A percentile compares a stretch with the other conserved stretches of the same genome.
These are phyloP conservation scores for Perkinsus marinus DNA, from an alignment of 169 alveolate species.

Conservation along the genomic window DNA sequence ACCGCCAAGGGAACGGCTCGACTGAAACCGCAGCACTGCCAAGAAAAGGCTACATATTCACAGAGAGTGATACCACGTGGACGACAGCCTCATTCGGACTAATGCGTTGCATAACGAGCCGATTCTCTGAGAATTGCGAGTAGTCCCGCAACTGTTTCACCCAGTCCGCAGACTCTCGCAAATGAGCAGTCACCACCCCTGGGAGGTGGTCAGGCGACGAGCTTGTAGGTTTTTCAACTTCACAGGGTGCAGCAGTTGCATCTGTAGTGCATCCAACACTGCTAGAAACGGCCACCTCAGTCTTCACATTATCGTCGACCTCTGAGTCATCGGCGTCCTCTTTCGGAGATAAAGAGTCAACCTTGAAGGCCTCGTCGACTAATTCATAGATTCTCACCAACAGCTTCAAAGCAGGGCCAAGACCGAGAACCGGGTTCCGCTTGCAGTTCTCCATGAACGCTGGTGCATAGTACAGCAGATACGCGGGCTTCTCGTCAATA, in stretches of 20 bases:
- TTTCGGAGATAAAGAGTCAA: background rate
- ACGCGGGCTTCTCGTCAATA: slow-evolving; percentile 1
- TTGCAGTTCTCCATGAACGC: background rate
- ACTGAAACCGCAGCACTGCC: background rate
- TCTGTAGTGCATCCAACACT: background rate
- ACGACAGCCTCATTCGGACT: background rate
- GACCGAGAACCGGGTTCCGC: background rate
- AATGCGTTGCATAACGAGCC: background rate
- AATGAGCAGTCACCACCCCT: background rate
- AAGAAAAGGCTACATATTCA: background rate
- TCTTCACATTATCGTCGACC: background rate
- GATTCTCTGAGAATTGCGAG: background rate
- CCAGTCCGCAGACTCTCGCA: background rate
- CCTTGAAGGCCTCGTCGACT: background rate
- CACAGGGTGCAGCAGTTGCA: background rate
- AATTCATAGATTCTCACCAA: background rate
- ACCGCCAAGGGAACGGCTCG: no score
- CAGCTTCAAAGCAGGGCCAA: background rate
- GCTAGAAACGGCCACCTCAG: background rate
- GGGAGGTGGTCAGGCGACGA: background rate
- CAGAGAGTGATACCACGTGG: background rate
- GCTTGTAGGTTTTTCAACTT: background rate
- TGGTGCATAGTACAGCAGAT: background rate
- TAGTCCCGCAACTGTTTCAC: background rate
- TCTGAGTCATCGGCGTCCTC: no score